Evolutionary conservation across 1,284 basidiomycete species (phyloP), one percentile per base, ranked within the genome.

Genomic region (Trichosporon coremiiforme): DNA sequence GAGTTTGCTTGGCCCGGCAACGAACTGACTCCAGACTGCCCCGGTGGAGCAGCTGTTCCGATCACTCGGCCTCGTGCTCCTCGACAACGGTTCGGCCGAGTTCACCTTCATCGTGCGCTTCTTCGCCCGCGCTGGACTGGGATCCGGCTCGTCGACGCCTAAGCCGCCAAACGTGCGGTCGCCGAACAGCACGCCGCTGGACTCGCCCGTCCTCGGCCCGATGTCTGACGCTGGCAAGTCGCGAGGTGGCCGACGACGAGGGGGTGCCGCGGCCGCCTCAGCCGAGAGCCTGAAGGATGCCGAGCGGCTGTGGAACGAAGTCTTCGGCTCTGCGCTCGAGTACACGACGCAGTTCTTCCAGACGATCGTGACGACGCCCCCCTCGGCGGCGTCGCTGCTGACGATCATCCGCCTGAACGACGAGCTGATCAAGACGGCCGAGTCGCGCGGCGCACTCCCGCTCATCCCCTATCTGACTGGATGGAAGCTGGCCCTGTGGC

Each of bases 21-120:
- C 5, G 4, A 20, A 47, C 31, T 71, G 38, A 72, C n/a, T 65
- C 60, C 80, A 97, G 95, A 91, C 89, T 88, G 90, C 91, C 75
- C 89, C 91, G 0, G 80, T 91, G 0, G 95, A 98, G 83, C 89
- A 89, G 0, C 84, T 96, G 13, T 87, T 94, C 74, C 89, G 95
- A 22, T 96, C 95, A 0, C 85, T 94, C 55, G 83, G 93, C 69
- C 85, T 98, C 62, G 94, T 96, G 62, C 88, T 98, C 69, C 90
- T 95, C 87, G 94, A 97, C 85, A 98, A 98, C 78, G 90, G 91
- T 0, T 91, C 91, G 0, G 89, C 93, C 47, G 95, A 98, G 83
- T 95, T 95, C 81, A 87, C 89, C 1, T 98, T 98, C 77, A 84
- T 96, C 60, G 88, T 89, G 4, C 85, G 88, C 0, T 98, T 98